These are phyloP conservation scores for Spergularia bocconei DNA, from an alignment of 148 eudicot species.

Conservation along the genomic window DNA sequence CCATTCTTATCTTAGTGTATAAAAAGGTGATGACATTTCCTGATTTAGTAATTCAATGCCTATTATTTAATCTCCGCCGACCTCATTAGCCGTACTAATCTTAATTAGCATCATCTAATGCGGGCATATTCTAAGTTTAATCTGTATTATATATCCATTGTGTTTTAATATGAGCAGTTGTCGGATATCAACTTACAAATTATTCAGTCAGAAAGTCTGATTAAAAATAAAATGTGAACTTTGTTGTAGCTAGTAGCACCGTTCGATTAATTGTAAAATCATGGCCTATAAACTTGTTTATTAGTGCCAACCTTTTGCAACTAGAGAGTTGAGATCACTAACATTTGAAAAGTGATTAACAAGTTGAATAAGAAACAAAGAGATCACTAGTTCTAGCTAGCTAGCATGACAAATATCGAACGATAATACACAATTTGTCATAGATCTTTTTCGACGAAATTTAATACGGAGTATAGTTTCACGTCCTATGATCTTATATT, in stretches of 20 bases:
- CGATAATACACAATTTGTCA: too few species aligned
- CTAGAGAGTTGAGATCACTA: not conserved
- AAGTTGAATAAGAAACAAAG: not conserved
- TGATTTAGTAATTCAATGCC: not conserved
- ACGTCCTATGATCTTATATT: not conserved
- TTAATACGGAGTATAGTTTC: not conserved
- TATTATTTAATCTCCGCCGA: constrained; percentile 16
- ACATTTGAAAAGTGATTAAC: not conserved
- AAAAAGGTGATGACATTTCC: not conserved
- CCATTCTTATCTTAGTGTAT: not conserved
- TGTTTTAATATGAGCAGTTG: too few species aligned
- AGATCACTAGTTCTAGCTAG: not conserved
- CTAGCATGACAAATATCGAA: too few species aligned
- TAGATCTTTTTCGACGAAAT: not conserved
- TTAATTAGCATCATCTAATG: not conserved
- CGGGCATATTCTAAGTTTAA: too few species aligned
- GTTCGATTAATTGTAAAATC: not conserved
- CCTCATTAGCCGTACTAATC: constrained; percentile 13
- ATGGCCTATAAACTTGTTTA: not conserved
- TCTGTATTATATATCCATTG: too few species aligned
- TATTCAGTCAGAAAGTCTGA: too few species aligned
- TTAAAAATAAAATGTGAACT: too few species aligned
- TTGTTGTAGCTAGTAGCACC: too few species aligned
- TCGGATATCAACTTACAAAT: too few species aligned
- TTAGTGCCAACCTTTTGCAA: not conserved